Base-by-base conservation (phyloP, 73 alveolate genomes). In the Urostyla sp. region DNA sequence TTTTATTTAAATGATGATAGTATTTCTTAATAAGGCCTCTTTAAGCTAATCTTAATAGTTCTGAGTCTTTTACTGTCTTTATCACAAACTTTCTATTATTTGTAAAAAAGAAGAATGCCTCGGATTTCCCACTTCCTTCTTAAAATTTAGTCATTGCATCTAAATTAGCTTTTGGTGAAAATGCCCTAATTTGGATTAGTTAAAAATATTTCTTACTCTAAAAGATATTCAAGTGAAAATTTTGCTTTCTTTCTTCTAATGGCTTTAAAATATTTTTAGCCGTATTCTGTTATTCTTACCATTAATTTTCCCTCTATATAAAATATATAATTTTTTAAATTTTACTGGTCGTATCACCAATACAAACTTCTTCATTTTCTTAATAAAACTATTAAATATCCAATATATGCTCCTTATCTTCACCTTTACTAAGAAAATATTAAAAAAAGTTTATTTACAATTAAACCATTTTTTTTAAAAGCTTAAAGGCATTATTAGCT, bases 121-220 rank as follows among this genome's bases (percentile, higher is more conserved):
- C 69, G n/a, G 90, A 80, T 55, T 80, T 80, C 7, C 90, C 90
- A 36, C 58, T 31, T 38, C 93, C 87, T 35, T 66, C 82, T 31
- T 67, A 18, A 46, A 85, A 84, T 27, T 69, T 69, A 6, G 82
- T 40, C 84, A 78, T 87, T 23, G 60, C 80, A 11, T 59, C 56
- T 21, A 75, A 63, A 56, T 87, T 87, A 45, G 36, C 84, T 23
- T 66, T 46, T 0, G 94, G 94, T 23, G 53, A 58, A 36, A 87
- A 58, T 1, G 90, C 26, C 2, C 79, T 63, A 63, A 20, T n/a
- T 21, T 10, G 6, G n/a, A n/a, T n/a, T 43, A 34, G 44, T 56
- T 20, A 18, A 21, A 3, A 18, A 18, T 8, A 28, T 13, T 15
- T 54, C 45, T 54, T 63, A 63, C 72, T 50, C 28, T 18, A 69